Conservation (phyloP, 306 rosid species). For the Cucurbita moschata region DNA sequence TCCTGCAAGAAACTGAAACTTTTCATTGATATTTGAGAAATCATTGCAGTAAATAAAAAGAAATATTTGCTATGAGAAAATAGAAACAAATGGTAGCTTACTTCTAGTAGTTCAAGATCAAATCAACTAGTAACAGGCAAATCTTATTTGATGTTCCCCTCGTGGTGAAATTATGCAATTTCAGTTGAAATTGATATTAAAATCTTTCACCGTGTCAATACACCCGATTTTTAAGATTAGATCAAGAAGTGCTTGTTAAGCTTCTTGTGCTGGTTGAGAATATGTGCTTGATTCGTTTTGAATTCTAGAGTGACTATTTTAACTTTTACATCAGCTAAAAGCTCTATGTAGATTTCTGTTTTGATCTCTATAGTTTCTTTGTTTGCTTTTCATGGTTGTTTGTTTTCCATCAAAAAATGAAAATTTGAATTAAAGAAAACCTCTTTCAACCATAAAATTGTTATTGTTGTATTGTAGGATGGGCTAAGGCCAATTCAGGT, state of each 20-base stretch:
- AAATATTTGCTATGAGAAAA: background rate
- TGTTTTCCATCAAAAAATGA: background rate
- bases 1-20: background rate
- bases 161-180: background rate
- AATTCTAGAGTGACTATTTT: background rate
- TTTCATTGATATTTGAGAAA: background rate
- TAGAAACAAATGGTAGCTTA: background rate
- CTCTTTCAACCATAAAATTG: background rate
- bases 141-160: background rate
- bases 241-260: background rate
- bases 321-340: background rate
- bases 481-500: slow-evolving; percentile 68
- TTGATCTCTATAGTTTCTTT: background rate
- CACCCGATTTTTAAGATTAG: background rate
- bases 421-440: background rate
- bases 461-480: slow-evolving; percentile 47
- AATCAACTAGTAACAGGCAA: background rate
- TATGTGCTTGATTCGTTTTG: background rate
- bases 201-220: background rate
- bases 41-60: background rate
- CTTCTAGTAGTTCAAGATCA: background rate
- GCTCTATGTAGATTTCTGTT: background rate
- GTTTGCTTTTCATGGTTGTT: background rate
- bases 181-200: background rate
- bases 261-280: background rate